phyloP scores from a whole-genome alignment of 2,329 filamentous ascomycete genomes.

The Dothistroma septosporum region DNA sequence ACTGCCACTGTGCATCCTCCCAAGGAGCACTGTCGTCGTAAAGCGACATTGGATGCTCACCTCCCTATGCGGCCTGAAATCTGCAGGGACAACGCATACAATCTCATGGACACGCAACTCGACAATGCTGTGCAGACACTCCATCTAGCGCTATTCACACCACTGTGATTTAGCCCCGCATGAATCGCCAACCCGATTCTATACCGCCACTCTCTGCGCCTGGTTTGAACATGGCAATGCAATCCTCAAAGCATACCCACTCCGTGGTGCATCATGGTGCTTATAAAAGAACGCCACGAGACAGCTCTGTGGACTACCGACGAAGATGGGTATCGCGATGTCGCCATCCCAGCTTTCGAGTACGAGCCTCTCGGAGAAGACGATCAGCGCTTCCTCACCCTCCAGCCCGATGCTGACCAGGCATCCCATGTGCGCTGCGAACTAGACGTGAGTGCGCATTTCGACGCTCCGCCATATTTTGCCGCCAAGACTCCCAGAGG shows the following conservation, averaged over 20 bases:
- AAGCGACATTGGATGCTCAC: too few species aligned
- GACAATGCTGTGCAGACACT: too few species aligned
- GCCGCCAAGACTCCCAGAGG: constrained; percentile 9
- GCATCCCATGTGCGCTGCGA: constrained; percentile 2
- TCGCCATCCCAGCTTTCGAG: neutral
- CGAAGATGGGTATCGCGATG: neutral
- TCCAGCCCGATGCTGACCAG: constrained; percentile 1
- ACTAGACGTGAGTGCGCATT: neutral
- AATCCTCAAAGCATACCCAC: neutral
- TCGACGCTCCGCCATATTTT: constrained; percentile 5
- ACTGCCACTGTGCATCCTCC: too few species aligned
- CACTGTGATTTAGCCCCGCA: neutral
- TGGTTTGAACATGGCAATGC: neutral
- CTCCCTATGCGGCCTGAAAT: too few species aligned
- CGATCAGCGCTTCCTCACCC: constrained; percentile 6
- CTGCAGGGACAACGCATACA: too few species aligned
- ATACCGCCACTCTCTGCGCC: neutral
- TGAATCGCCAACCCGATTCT: neutral
- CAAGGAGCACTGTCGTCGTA: too few species aligned
- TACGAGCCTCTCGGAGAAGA: neutral
- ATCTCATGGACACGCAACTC: too few species aligned
- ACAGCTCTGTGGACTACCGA: neutral
- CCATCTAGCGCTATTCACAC: too few species aligned
- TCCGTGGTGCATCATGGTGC: neutral
- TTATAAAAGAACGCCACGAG: neutral